Conservation (phyloP, 1,284 basidiomycete species). For the Schizopora paradoxa region DNA sequence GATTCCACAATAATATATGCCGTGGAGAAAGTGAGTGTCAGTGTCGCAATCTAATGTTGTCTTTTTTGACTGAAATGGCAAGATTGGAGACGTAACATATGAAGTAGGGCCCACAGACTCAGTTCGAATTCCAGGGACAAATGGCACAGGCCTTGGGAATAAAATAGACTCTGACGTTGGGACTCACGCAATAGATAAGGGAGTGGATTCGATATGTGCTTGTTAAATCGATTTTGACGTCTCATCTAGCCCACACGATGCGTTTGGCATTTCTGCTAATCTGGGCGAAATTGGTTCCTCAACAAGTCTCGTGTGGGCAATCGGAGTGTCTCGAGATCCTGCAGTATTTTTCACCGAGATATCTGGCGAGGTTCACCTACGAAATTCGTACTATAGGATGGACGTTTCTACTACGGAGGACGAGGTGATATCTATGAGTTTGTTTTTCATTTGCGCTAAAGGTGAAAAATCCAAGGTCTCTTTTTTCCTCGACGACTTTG, state of each 20-base stretch:
- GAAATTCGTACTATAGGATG: constrained; percentile 31
- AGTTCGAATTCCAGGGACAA: constrained; percentile 28
- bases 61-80: constrained; percentile 15
- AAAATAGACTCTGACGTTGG: constrained; percentile 25
- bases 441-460: no score
- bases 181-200: constrained; percentile 29
- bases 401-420: constrained; percentile 19
- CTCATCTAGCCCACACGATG: not conserved
- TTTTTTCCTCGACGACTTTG: constrained; percentile 35
- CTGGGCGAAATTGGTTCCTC: constrained; percentile 24
- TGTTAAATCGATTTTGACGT: constrained; percentile 16
- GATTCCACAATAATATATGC: constrained; percentile 34
- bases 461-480: constrained; percentile 36
- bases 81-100: constrained; percentile 25
- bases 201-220: constrained; percentile 18
- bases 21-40: constrained; percentile 17
- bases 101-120: constrained; percentile 29
- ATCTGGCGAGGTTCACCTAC: constrained; percentile 20
- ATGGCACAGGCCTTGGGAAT: constrained; percentile 29
- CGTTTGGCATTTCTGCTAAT: constrained; percentile 30
- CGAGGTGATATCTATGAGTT: not conserved
- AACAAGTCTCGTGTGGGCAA: constrained; percentile 30
- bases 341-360: constrained; percentile 29
- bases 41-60: not conserved
- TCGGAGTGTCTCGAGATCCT: constrained; percentile 40